Conservation (phyloP, 1,284 basidiomycete genomes). For the Pterulicium gracile region DNA sequence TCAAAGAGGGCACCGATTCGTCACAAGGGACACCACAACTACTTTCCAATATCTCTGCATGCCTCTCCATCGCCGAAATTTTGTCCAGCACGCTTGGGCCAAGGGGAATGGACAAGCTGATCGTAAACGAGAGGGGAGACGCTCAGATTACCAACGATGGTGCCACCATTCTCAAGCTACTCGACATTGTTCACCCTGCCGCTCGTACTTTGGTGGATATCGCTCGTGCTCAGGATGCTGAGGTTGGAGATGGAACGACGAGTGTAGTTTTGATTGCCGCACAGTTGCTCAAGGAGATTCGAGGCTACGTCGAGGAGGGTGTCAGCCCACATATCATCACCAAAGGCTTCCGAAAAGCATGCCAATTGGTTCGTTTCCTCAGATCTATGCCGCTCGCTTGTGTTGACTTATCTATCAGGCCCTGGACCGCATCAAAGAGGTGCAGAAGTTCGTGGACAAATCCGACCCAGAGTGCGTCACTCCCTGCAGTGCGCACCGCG, state of each 20-base stretch:
- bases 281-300: conserved; percentile 90
- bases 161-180: conserved; percentile 92
- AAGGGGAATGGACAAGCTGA: conserved; percentile 97
- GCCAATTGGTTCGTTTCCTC: conserved; percentile 59
- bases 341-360: conserved; percentile 89
- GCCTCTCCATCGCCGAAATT: conserved; percentile 83
- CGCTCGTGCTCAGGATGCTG: conserved; percentile 95
- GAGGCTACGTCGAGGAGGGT: conserved; percentile 91
- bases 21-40: conserved; percentile 94
- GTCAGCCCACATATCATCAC: conserved; percentile 97
- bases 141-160: conserved; percentile 99
- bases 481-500: conserved; percentile 5
- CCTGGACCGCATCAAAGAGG: conserved; percentile 77
- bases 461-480: conserved; percentile 73
- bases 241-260: conserved; percentile 98
- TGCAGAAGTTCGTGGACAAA: conserved; percentile 89
- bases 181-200: conserved; percentile 97
- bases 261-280: conserved; percentile 91
- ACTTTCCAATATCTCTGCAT: conserved; percentile 93
- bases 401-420: conserved; percentile 39
- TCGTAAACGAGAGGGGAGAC: conserved; percentile 84
- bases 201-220: conserved; percentile 96
- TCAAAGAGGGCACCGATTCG: conserved; percentile 92
- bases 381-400: conserved; percentile 7
- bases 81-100: conserved; percentile 95